Evolutionary conservation across 257 asterid species (phyloP), one percentile per base, ranked within the genome.

Genomic region (Penstemon eatonii): DNA sequence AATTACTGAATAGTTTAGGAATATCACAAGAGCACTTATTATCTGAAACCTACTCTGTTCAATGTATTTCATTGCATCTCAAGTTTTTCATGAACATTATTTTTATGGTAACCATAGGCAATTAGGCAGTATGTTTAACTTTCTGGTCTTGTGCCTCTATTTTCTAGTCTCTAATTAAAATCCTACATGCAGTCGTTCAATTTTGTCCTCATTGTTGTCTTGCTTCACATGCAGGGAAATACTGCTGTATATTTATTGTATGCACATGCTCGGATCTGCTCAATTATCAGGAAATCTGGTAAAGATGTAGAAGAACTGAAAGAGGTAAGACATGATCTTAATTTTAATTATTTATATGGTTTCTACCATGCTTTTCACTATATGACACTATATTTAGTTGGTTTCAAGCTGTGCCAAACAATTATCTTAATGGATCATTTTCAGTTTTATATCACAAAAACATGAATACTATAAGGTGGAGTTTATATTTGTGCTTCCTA

Each of bases 181-280:
- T 49, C 44, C 55, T 18, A 60, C 42, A 39, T 42, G 66, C 63
- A 40, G 5, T 42, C 49, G 43, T 67, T 60, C 43, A 69, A 57
- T 51, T 61, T 72, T 10, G 57, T 44, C 42, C 63, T 64, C 25
- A 69, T 56, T 60, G 62, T 51, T 39, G 41, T 70, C 66, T 59
- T 43, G 66, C 47, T 40, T 72, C 39, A 65, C 75, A 83, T n/a
- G 69, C 93, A 94, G 98, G 99, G 99, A 61, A 91, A 94, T 68
- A 94, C 99, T 41, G 98, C 99, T 72, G 99, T 94, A 12, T 94
- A 94, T 76, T 74, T 94, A 83, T 78, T 87, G 72, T 94, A 91
- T 75, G 99, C 98, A 39, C 99, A 94, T 84, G 96, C 99, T 79
- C 90, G 97, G 72, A 91, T 94, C 65, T 87, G 97, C 90, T 94